Conservation (phyloP, 78 protist species). For the Dictyostelium discoideum region DNA sequence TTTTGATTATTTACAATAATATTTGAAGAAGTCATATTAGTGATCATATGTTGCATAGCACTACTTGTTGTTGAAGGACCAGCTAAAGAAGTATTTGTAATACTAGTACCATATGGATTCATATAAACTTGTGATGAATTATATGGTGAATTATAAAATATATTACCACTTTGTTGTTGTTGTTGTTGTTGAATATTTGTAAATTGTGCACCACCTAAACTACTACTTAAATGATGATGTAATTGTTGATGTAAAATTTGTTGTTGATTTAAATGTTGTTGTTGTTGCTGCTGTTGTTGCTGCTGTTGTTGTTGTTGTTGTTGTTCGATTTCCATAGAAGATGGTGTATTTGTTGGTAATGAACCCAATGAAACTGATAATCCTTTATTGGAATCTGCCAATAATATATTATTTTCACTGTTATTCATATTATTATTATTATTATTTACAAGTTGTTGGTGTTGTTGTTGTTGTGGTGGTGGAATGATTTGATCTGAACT, state of each 20-base stretch:
- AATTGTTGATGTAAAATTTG: neutral
- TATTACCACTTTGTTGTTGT: neutral
- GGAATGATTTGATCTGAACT: neutral
- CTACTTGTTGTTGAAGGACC: neutral
- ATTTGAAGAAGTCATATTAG: neutral
- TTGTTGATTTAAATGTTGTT: neutral
- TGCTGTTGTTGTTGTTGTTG: no score
- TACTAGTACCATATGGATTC: slow-evolving; percentile 30
- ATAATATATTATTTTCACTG: neutral
- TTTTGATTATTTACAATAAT: neutral
- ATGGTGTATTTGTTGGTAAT: neutral
- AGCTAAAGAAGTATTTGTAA: neutral
- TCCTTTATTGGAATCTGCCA: neutral
- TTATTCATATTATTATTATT: neutral
- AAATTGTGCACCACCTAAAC: neutral
- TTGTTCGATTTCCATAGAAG: neutral
- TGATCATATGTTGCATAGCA: neutral
- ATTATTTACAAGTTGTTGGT: neutral
- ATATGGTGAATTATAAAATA: neutral
- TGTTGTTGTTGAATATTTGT: neutral
- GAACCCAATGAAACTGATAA: neutral
- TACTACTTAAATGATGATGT: neutral
- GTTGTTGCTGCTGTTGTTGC: no score
- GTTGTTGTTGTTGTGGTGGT: neutral
- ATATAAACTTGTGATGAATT: neutral